These are phyloP conservation scores for Termitomyces bulborhizus DNA, from an alignment of 768 basidiomycete genomes.

Conservation along the genomic window DNA sequence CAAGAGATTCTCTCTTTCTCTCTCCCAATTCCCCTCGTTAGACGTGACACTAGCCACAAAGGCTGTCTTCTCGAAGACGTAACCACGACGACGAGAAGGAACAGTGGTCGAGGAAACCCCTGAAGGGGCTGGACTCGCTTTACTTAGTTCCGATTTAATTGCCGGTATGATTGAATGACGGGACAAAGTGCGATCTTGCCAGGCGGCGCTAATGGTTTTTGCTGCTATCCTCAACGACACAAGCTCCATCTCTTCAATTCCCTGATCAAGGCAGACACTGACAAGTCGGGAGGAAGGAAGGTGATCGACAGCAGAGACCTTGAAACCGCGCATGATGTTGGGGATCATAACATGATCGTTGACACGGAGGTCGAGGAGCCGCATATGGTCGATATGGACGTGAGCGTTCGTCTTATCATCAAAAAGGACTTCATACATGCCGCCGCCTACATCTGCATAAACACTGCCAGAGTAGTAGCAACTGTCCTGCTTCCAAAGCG, in stretches of 20 bases:
- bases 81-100: slow-evolving; percentile 27
- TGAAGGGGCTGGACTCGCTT: slow-evolving; percentile 44
- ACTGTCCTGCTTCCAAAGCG: slow-evolving; percentile 55
- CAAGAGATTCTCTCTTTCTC: slow-evolving; percentile 37
- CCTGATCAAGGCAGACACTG: slow-evolving; percentile 35
- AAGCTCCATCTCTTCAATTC: slow-evolving; percentile 25
- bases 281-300: slow-evolving; percentile 24
- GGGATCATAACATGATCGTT: slow-evolving; percentile 53
- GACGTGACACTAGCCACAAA: slow-evolving; percentile 61
- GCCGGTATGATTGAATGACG: slow-evolving; percentile 36
- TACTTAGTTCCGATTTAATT: slow-evolving; percentile 26
- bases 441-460: slow-evolving; percentile 24
- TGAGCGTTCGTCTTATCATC: slow-evolving; percentile 51
- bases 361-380: slow-evolving; percentile 38
- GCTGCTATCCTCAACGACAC: slow-evolving; percentile 42
- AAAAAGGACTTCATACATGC: slow-evolving; percentile 49
- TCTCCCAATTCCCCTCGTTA: slow-evolving; percentile 28
- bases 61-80: slow-evolving; percentile 42
- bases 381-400: slow-evolving; percentile 48
- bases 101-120: slow-evolving; percentile 34
- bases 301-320: slow-evolving; percentile 26
- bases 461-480: slow-evolving; percentile 60
- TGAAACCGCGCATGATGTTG: slow-evolving; percentile 23
- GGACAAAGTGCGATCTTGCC: slow-evolving; percentile 47
- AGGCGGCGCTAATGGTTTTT: slow-evolving; percentile 42